A percentile compares a stretch with the other conserved stretches of the same genome.
Conservation (phyloP, 257 asterid genomes). For the Leptodermis oblonga region DNA sequence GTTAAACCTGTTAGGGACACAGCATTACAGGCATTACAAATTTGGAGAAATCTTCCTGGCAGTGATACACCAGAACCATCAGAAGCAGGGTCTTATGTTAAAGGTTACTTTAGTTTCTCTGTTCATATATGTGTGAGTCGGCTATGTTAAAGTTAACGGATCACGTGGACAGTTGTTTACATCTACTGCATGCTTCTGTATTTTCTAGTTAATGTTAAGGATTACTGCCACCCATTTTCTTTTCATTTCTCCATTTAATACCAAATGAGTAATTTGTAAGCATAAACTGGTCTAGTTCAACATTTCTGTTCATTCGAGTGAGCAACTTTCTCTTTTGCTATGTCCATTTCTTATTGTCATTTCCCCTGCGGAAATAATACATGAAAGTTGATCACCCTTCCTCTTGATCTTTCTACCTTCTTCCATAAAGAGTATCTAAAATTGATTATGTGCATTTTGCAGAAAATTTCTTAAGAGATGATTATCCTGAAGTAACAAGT, state of each 20-base stretch:
- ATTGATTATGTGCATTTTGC: conserved; percentile 32
- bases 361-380: background rate
- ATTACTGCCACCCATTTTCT: background rate
- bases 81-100: conserved; percentile 81
- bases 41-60: conserved; percentile 78
- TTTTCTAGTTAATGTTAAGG: background rate
- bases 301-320: background rate
- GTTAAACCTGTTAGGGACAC: conserved; percentile 91
- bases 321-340: background rate
- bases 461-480: conserved; percentile 67
- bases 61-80: conserved; percentile 78
- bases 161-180: background rate
- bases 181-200: background rate
- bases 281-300: background rate
- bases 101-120: conserved; percentile 37
- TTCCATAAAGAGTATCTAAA: background rate
- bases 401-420: background rate
- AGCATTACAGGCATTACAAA: conserved; percentile 83
- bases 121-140: background rate
- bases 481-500: conserved; percentile 59
- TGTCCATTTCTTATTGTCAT: background rate
- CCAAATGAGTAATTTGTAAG: no score
- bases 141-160: background rate
- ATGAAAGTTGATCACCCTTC: background rate
- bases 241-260: background rate